Percentiles rank a stretch among this genome's conserved stretches.
Conservation (phyloP, 768 basidiomycete species). For the Boletus eberwhitei region DNA sequence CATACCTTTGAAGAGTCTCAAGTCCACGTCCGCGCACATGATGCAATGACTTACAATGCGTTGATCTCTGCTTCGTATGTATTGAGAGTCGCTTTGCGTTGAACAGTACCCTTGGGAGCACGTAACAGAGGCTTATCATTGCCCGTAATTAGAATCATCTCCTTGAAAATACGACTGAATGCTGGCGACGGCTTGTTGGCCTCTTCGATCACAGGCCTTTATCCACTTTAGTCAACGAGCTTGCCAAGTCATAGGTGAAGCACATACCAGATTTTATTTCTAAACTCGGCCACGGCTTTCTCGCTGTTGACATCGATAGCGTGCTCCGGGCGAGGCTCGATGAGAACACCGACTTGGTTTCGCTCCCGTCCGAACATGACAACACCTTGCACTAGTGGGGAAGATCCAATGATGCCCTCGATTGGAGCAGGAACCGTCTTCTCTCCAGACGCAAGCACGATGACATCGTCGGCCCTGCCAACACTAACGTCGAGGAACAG, state of each 20-base stretch:
- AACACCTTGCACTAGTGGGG: constrained; percentile 18
- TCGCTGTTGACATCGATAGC: constrained; percentile 21
- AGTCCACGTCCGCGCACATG: too few species aligned
- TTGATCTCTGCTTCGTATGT: constrained; percentile 47
- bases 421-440: constrained; percentile 24
- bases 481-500: constrained; percentile 1
- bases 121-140: constrained; percentile 42
- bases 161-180: constrained; percentile 46
- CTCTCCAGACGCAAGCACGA: constrained; percentile 23
- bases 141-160: constrained; percentile 48
- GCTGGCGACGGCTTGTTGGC: constrained; percentile 41
- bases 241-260: background rate
- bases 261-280: constrained; percentile 31
- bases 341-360: constrained; percentile 31
- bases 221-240: background rate
- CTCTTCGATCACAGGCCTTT: constrained; percentile 41
- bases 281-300: constrained; percentile 26
- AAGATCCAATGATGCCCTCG: constrained; percentile 29
- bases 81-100: constrained; percentile 37
- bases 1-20: constrained; percentile 24
- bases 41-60: constrained; percentile 32
- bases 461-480: constrained; percentile 37
- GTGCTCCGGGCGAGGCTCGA: constrained; percentile 22
- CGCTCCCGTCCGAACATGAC: constrained; percentile 36
- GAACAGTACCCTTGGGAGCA: constrained; percentile 45